These are phyloP conservation scores for Athelia psychrophila DNA, from an alignment of 1,284 basidiomycete species.

Conservation along the genomic window DNA sequence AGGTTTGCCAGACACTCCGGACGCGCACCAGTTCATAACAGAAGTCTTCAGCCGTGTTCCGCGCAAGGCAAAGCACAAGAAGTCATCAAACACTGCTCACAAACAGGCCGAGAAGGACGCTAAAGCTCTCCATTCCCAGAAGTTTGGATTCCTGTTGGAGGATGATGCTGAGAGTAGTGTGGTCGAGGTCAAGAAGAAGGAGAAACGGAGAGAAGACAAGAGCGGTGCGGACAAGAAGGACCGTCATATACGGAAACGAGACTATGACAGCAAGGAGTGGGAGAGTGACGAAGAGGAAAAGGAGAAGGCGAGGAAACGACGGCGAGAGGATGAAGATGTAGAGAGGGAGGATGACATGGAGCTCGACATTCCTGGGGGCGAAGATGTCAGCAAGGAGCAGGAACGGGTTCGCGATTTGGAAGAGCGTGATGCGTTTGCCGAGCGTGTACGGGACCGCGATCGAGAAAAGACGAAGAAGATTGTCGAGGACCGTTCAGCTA, in stretches of 20 bases:
- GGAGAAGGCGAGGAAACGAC: slow-evolving; percentile 71
- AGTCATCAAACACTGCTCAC: slow-evolving; percentile 43
- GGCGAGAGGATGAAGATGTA: slow-evolving; percentile 41
- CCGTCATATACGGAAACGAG: slow-evolving; percentile 74
- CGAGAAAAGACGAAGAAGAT: slow-evolving; percentile 85
- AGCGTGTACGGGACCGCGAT: slow-evolving; percentile 84
- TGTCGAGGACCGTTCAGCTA: slow-evolving; percentile 90
- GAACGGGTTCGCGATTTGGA: slow-evolving; percentile 78
- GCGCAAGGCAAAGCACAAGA: slow-evolving; percentile 65
- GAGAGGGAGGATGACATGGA: slow-evolving; percentile 36
- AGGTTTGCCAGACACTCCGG: slow-evolving; percentile 79
- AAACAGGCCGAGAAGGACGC: slow-evolving; percentile 70
- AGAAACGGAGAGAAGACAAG: slow-evolving; percentile 42
- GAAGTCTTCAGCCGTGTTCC: slow-evolving; percentile 81
- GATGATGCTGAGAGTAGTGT: slow-evolving; percentile 53
- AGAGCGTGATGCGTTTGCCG: slow-evolving; percentile 92
- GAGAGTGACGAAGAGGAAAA: slow-evolving; percentile 87
- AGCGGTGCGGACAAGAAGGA: slow-evolving; percentile 55
- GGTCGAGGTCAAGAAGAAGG: slow-evolving; percentile 46
- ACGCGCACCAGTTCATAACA: slow-evolving; percentile 76
- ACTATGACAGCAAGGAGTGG: slow-evolving; percentile 79
- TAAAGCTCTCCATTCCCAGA: slow-evolving; percentile 67
- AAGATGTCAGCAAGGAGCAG: slow-evolving; percentile 67
- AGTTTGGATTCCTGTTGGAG: slow-evolving; percentile 78
- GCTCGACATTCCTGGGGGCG: slow-evolving; percentile 64